Percentiles rank a stretch among this genome's conserved stretches.
These are phyloP conservation scores for Lentinula sp. DNA, from an alignment of 768 basidiomycete species.

Conservation along the genomic window DNA sequence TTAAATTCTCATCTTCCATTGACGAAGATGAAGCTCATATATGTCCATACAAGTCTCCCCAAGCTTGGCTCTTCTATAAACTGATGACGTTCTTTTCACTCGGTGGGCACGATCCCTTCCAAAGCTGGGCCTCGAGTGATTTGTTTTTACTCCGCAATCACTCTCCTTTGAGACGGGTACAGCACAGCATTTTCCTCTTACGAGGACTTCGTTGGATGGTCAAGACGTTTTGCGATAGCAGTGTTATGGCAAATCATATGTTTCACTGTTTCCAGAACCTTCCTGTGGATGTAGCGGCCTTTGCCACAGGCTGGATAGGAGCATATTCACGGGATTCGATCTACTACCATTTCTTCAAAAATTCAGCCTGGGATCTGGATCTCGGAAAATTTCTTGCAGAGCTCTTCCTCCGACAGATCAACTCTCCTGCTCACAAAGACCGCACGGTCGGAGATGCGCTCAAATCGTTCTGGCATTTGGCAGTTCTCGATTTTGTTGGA, in stretches of 20 bases:
- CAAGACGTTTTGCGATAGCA: conserved; percentile 5
- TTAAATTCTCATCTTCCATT: neutral
- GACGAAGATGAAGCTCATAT: conserved; percentile 9
- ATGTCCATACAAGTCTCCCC: conserved; percentile 22
- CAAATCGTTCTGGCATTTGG: conserved; percentile 4
- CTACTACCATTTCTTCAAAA: conserved; percentile 4
- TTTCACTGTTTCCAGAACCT: conserved; percentile 4
- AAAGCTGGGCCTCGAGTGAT: conserved; percentile 2
- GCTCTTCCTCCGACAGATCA: conserved; percentile 3
- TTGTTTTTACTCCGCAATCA: conserved; percentile 4
- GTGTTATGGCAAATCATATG: conserved; percentile 5
- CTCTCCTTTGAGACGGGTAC: neutral
- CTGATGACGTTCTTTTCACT: conserved; percentile 1
- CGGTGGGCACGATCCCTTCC: neutral
- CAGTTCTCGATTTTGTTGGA: conserved; percentile 3
- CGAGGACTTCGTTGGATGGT: conserved; percentile 5
- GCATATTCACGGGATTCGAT: neutral
- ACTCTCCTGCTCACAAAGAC: neutral
- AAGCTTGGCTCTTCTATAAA: conserved; percentile 18
- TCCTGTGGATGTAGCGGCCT: neutral
- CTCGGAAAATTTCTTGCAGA: conserved; percentile 3
- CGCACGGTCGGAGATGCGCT: neutral
- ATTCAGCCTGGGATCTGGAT: conserved; percentile 4
- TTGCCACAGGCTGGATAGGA: neutral
- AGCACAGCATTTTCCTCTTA: neutral